Percentiles rank a stretch among this genome's conserved stretches.
phyloP scores from a whole-genome alignment of 1,284 basidiomycete species.

The Fomitopsis betulina region DNA sequence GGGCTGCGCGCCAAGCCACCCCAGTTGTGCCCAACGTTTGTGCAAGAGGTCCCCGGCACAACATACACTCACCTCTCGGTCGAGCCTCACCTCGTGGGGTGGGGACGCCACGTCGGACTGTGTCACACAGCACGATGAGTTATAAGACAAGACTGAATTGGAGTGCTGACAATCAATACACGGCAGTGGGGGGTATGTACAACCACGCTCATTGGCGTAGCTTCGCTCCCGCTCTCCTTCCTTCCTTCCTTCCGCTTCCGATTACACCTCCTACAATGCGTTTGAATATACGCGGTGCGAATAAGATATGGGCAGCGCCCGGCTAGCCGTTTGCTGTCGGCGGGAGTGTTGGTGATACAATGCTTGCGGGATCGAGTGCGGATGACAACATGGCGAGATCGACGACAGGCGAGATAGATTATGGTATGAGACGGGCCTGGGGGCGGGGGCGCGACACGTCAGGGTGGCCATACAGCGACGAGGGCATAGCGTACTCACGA shows the following conservation, averaged over 20 bases:
- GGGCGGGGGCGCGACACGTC: conserved; percentile 8
- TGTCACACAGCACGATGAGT: neutral
- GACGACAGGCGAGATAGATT: conserved; percentile 8
- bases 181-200: conserved; percentile 12
- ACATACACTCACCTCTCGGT: neutral
- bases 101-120: neutral
- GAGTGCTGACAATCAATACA: conserved; percentile 11
- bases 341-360: conserved; percentile 24
- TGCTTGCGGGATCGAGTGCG: conserved; percentile 18
- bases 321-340: conserved; percentile 13
- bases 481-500: conserved; percentile 14
- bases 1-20: neutral
- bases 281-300: conserved; percentile 14
- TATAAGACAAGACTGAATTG: neutral
- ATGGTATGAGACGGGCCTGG: conserved; percentile 17
- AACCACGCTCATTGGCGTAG: conserved; percentile 6
- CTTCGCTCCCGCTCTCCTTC: conserved; percentile 10
- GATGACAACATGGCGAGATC: conserved; percentile 16
- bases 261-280: conserved; percentile 21
- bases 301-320: conserved; percentile 18
- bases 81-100: too few relatives aligned
- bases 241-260: conserved; percentile 16
- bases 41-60: neutral
- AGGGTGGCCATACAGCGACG: conserved; percentile 14
- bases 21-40: neutral